Conservation (phyloP, 2,329 filamentous ascomycete species). For the Alternaria alternata region DNA sequence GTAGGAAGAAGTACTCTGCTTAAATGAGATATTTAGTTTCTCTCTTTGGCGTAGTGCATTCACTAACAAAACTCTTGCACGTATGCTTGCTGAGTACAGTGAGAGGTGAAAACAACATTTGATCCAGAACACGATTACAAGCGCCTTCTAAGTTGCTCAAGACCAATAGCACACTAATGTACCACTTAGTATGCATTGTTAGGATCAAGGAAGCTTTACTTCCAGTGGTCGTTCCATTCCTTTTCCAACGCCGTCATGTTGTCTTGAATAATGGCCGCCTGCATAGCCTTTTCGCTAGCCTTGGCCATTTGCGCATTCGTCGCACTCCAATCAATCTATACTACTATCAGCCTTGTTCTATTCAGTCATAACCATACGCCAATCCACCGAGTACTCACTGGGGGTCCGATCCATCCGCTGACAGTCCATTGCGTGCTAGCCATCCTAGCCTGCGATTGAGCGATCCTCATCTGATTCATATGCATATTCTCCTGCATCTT, state of each 20-base stretch:
- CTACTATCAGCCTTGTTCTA: background rate
- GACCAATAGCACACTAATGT: background rate
- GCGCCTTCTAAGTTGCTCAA: background rate
- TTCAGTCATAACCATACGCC: background rate
- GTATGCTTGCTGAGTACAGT: background rate
- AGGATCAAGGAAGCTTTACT: background rate
- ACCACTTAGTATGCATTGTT: background rate
- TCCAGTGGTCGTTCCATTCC: constrained; percentile 26
- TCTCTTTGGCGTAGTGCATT: too few species aligned
- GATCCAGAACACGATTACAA: background rate
- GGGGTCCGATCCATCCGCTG: constrained; percentile 10
- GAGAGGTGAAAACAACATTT: background rate
- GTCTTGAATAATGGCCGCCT: constrained; percentile 23
- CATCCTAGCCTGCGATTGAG: constrained; percentile 11
- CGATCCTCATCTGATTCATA: constrained; percentile 19
- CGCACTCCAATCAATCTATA: constrained; percentile 17
- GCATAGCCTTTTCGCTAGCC: constrained; percentile 16
- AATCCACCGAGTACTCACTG: constrained; percentile 7
- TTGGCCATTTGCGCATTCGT: constrained; percentile 22
- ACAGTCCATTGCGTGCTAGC: constrained; percentile 1
- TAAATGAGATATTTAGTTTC: too few species aligned
- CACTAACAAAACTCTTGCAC: background rate
- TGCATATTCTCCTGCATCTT: constrained; percentile 18
- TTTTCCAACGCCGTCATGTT: constrained; percentile 21
- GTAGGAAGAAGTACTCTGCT: too few species aligned